Percentiles rank a stretch among this genome's conserved stretches.
phyloP scores from a whole-genome alignment of 768 basidiomycete genomes.

The Rhizopogon vinicolor region DNA sequence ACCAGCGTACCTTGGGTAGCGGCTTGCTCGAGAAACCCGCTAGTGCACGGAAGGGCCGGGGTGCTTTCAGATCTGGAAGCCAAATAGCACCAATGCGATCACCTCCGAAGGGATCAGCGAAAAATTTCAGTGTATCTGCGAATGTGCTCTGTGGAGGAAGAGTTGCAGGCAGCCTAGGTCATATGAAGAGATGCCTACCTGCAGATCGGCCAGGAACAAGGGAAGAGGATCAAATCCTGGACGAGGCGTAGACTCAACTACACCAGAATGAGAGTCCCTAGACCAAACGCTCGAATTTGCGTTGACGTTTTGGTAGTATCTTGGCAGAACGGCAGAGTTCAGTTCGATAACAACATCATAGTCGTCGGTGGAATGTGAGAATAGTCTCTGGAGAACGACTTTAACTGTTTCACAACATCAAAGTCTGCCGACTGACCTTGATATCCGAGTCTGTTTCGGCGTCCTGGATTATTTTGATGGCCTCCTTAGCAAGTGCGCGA shows the following conservation, averaged over 20 bases:
- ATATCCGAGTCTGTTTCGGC: constrained; percentile 50
- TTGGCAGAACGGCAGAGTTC: constrained; percentile 55
- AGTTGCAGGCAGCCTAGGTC: not conserved
- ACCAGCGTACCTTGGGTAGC: constrained; percentile 24
- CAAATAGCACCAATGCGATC: constrained; percentile 78
- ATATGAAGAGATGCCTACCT: constrained; percentile 39
- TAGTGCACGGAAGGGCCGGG: constrained; percentile 73
- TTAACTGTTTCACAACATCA: not conserved
- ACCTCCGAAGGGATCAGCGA: constrained; percentile 82
- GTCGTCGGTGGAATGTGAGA: constrained; percentile 76
- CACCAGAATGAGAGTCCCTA: constrained; percentile 20
- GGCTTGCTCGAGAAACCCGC: constrained; percentile 78
- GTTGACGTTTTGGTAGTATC: constrained; percentile 69
- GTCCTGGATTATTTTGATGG: constrained; percentile 53
- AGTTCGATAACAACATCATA: constrained; percentile 86
- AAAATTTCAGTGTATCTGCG: constrained; percentile 73
- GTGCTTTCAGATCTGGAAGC: constrained; percentile 65
- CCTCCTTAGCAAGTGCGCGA: constrained; percentile 68
- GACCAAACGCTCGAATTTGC: constrained; percentile 45
- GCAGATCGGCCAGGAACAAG: constrained; percentile 63
- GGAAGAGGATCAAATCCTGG: constrained; percentile 81
- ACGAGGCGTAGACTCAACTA: constrained; percentile 24
- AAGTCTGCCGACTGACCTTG: constrained; percentile 39
- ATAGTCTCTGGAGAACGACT: constrained; percentile 55
- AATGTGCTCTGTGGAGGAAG: constrained; percentile 52